phyloP scores from a whole-genome alignment of 176 grass and related monocot genomes.

The Neostapfia colusana region DNA sequence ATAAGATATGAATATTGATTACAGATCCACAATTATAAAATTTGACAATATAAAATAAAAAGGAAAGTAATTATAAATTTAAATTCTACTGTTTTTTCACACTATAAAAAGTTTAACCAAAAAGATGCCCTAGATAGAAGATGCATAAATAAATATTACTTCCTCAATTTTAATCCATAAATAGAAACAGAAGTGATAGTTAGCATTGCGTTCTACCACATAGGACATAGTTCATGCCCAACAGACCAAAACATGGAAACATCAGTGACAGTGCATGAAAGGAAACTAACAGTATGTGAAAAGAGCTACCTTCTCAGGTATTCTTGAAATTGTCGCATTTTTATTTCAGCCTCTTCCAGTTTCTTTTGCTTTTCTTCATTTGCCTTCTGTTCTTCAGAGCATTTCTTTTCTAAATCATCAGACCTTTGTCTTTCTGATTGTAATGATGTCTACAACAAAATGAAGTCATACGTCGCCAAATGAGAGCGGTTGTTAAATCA shows the following conservation, averaged over 20 bases:
- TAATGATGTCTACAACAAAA: conserved; percentile 66
- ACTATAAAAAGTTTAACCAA: not conserved
- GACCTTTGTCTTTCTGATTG: conserved; percentile 75
- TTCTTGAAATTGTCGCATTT: conserved; percentile 83
- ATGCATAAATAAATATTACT: not conserved
- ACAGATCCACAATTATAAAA: not conserved
- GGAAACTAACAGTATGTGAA: conserved; percentile 28
- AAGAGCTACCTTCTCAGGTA: conserved; percentile 69
- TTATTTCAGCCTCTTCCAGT: conserved; percentile 77
- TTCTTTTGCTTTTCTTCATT: conserved; percentile 79
- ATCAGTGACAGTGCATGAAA: conserved; percentile 2
- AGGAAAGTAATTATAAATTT: not conserved
- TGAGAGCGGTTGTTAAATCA: conserved; percentile 32
- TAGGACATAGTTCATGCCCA: conserved; percentile 1
- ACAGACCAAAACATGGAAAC: not conserved
- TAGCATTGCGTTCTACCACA: conserved; percentile 7
- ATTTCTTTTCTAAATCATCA: conserved; percentile 76
- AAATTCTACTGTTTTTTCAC: not conserved
- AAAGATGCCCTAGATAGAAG: not conserved
- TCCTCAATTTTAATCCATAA: not conserved
- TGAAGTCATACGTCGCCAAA: conserved; percentile 28
- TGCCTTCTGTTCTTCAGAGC: conserved; percentile 55
- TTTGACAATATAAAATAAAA: not conserved
- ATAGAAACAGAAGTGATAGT: not conserved
- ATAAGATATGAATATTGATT: conserved; percentile 26